A percentile compares a stretch with the other conserved stretches of the same genome.
Evolutionary conservation across 495 filamentous ascomycete species (phyloP).

Genomic region (Polyplosphaeria fusca): DNA sequence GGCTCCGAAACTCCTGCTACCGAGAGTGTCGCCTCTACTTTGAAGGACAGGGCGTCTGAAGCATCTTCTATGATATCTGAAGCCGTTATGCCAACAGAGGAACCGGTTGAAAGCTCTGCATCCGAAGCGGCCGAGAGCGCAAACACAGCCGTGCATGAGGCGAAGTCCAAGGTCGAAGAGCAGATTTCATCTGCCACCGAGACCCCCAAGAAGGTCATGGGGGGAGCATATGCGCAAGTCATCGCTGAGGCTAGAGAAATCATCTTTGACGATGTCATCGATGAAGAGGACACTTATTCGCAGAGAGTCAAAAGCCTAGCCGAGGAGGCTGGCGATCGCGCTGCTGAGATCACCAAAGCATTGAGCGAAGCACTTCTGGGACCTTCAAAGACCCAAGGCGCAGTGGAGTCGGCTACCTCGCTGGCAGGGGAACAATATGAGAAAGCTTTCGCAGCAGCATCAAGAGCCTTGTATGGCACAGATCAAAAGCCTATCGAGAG

Average conservation of each 20-base stretch:
- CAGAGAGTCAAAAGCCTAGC: conserved; percentile 52
- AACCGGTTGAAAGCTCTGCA: conserved; percentile 29
- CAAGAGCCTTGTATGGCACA: conserved; percentile 56
- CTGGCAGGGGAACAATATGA: conserved; percentile 56
- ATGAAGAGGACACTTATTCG: conserved; percentile 46
- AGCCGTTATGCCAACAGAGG: conserved; percentile 29
- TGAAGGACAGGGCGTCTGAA: conserved; percentile 9
- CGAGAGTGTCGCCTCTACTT: conserved; percentile 19
- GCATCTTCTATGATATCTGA: conserved; percentile 24
- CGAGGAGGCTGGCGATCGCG: conserved; percentile 50
- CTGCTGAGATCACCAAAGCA: conserved; percentile 52
- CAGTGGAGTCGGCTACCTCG: conserved; percentile 47
- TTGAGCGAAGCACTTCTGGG: conserved; percentile 53
- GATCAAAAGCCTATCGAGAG: conserved; percentile 51
- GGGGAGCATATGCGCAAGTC: conserved; percentile 55
- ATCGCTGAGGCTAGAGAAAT: conserved; percentile 50
- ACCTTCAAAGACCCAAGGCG: conserved; percentile 45
- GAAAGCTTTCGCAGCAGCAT: conserved; percentile 56
- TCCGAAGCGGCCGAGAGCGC: neutral
- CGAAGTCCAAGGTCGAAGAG: no score
- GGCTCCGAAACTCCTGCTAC: conserved; percentile 14
- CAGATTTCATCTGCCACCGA: conserved; percentile 16
- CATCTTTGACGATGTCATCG: conserved; percentile 53
- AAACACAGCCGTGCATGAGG: neutral
- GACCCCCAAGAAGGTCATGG: conserved; percentile 47